phyloP scores from a whole-genome alignment of 2,329 filamentous ascomycete species.

The Cladophialophora yegresii region DNA sequence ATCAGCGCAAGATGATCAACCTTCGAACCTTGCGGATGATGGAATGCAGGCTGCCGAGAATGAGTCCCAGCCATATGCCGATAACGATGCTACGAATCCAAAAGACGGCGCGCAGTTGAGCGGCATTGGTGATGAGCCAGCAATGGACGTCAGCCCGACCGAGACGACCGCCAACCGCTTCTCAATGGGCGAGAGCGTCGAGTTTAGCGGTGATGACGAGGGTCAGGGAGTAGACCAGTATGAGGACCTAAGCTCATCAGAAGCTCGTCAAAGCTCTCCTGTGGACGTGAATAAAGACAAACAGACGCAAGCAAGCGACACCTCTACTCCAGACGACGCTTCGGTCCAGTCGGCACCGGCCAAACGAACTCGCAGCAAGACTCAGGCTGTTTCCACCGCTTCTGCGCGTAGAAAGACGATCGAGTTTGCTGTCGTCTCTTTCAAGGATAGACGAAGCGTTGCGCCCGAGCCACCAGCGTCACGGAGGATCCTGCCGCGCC shows the following conservation, averaged over 20 bases:
- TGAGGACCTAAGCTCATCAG: neutral
- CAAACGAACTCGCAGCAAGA: slow-evolving; percentile 13
- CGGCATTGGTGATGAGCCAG: neutral
- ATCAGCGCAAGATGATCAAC: neutral
- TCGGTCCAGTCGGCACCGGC: slow-evolving; percentile 11
- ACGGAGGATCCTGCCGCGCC: slow-evolving; percentile 12
- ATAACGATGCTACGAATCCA: neutral
- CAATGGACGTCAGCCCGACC: neutral
- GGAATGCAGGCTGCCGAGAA: neutral
- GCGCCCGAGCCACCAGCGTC: slow-evolving; percentile 21
- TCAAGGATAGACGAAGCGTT: slow-evolving; percentile 14
- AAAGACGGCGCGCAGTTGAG: neutral
- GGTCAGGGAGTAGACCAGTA: neutral
- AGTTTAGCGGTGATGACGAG: slow-evolving; percentile 29
- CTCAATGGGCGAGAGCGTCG: slow-evolving; percentile 14
- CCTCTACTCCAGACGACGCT: neutral
- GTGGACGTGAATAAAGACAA: neutral
- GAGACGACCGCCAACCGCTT: neutral
- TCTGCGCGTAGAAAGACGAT: slow-evolving; percentile 6
- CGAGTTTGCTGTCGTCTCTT: neutral
- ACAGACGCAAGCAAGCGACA: neutral
- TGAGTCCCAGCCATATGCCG: neutral
- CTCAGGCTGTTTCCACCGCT: neutral
- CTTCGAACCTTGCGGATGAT: neutral
- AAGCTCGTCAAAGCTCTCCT: neutral